Evolutionary conservation across 371 early-diverging fungal species (phyloP).

Genomic region (Mucor mucedo): DNA sequence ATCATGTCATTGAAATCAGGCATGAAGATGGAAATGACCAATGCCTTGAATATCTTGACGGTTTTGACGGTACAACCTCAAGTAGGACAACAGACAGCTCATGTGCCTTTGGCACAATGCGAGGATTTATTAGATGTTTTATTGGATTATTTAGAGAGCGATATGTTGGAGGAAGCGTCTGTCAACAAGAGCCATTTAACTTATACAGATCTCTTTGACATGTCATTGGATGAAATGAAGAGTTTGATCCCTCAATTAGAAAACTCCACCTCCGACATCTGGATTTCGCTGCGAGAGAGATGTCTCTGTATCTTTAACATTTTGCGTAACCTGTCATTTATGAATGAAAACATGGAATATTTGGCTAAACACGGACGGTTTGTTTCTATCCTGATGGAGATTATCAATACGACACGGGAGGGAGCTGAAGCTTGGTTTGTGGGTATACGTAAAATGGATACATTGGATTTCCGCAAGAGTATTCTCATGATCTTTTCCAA

Average conservation of each 20-base stretch:
- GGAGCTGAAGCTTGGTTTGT: constrained; percentile 48
- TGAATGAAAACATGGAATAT: constrained; percentile 63
- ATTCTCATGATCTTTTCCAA: constrained; percentile 60
- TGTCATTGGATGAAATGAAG: constrained; percentile 62
- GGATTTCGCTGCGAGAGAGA: constrained; percentile 52
- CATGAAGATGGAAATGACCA: constrained; percentile 72
- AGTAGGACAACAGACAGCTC: constrained; percentile 17
- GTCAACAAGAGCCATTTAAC: constrained; percentile 17
- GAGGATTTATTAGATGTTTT: constrained; percentile 61
- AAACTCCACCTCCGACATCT: constrained; percentile 46
- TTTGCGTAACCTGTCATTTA: constrained; percentile 70
- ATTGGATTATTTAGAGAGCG: constrained; percentile 54
- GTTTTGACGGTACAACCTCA: constrained; percentile 52
- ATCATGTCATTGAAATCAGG: constrained; percentile 80
- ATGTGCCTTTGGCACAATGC: constrained; percentile 47
- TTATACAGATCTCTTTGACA: constrained; percentile 59
- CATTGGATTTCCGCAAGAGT: constrained; percentile 65
- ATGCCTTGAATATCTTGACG: constrained; percentile 74
- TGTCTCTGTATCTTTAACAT: constrained; percentile 59
- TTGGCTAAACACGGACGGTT: constrained; percentile 63
- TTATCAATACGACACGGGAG: constrained; percentile 22
- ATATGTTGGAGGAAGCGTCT: constrained; percentile 35
- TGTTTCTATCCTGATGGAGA: constrained; percentile 37
- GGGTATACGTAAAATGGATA: constrained; percentile 53
- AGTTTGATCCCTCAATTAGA: constrained; percentile 52